Conservation (phyloP, 306 rosid species). For the Luffa aegyptiaca region DNA sequence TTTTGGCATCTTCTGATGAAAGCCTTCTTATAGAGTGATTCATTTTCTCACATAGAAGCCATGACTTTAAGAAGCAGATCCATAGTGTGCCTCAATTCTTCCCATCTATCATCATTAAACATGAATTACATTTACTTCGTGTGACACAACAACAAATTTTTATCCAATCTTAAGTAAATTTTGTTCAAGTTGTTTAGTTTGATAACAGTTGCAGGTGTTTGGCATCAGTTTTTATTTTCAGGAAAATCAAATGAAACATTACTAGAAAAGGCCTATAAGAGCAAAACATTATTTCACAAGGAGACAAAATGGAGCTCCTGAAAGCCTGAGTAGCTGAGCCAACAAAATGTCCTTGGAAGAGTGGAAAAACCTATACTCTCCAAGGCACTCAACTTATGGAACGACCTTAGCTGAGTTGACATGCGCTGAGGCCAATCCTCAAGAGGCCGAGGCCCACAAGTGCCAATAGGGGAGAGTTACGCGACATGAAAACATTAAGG, state of each 20-base stretch:
- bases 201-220: not conserved
- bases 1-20: constrained; percentile 61
- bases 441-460: no score
- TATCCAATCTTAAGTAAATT: not conserved
- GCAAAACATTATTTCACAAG: no score
- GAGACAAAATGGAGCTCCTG: no score
- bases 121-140: not conserved
- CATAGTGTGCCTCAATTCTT: constrained; percentile 34
- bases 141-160: not conserved
- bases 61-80: constrained; percentile 21
- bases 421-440: no score
- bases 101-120: constrained; percentile 35
- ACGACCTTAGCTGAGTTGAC: no score
- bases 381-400: no score
- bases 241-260: not conserved
- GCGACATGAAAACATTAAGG: no score
- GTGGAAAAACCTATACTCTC: no score
- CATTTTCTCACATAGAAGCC: constrained; percentile 30
- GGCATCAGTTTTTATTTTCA: not conserved
- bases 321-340: no score
- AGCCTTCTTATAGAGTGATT: constrained; percentile 44
- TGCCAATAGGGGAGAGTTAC: no score
- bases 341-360: no score
- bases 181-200: not conserved
- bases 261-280: no score